Evolutionary conservation across 441 rosid genomes (phyloP).

Genomic region (Adansonia rubrostipa): DNA sequence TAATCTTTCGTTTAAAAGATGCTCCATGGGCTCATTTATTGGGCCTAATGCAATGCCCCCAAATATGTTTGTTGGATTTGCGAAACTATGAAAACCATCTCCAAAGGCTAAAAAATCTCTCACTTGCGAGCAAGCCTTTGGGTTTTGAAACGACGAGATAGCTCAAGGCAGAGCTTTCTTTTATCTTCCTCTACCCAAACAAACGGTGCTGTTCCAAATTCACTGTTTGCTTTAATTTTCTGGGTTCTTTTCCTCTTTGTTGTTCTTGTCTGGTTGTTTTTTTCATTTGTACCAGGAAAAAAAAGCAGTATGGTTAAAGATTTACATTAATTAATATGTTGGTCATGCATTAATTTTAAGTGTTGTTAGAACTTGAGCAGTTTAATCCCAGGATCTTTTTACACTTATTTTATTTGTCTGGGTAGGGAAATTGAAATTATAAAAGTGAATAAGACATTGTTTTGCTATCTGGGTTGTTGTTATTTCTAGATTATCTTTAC

Average conservation of each 20-base stretch:
- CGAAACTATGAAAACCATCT: not conserved
- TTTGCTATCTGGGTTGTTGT: slow-evolving; percentile 9
- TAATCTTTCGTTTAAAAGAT: not conserved
- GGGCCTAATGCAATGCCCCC: slow-evolving; percentile 13
- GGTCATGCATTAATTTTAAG: not conserved
- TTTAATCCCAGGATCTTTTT: not conserved
- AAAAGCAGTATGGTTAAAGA: not conserved
- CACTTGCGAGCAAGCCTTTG: not conserved
- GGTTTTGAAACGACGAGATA: not conserved
- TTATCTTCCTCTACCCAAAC: slow-evolving; percentile 9
- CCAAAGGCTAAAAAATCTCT: not conserved
- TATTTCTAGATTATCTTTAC: not conserved
- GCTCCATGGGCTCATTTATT: not conserved
- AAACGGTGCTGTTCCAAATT: not conserved
- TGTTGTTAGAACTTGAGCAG: not conserved
- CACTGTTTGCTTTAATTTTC: not conserved
- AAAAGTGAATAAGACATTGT: not conserved
- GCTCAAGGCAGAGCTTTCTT: not conserved
- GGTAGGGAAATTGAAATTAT: not conserved
- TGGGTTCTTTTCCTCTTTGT: not conserved
- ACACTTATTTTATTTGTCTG: not conserved
- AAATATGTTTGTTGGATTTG: not conserved
- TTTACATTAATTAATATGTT: not conserved
- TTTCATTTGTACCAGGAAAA: not conserved
- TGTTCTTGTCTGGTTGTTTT: not conserved